phyloP scores from a whole-genome alignment of 2,329 filamentous ascomycete genomes.

The Colletotrichum limetticola region DNA sequence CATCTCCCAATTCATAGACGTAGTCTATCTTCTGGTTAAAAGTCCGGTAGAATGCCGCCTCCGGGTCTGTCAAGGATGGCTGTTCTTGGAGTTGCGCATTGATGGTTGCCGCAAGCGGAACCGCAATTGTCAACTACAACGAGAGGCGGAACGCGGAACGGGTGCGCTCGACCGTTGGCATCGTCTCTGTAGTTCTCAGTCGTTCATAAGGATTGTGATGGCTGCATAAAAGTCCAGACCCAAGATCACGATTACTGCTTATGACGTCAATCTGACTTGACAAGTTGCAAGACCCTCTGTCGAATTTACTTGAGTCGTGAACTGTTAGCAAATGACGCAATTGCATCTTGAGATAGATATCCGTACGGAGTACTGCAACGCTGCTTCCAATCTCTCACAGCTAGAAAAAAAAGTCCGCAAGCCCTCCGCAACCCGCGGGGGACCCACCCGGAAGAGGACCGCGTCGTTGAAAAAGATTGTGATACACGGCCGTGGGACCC shows the following conservation, averaged over 20 bases:
- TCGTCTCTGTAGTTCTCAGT: background rate
- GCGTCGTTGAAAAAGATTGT: constrained; percentile 24
- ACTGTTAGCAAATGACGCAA: constrained; percentile 16
- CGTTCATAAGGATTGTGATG: background rate
- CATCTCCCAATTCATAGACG: constrained; percentile 15
- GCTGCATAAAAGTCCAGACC: background rate
- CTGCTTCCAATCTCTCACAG: constrained; percentile 17
- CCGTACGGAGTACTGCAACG: background rate
- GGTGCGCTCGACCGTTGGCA: background rate
- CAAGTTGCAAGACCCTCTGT: constrained; percentile 5
- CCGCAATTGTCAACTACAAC: background rate
- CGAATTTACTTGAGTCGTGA: constrained; percentile 23
- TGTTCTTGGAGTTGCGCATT: background rate
- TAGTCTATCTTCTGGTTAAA: background rate
- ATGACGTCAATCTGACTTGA: constrained; percentile 11
- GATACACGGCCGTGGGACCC: constrained; percentile 29
- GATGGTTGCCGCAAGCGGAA: constrained; percentile 8
- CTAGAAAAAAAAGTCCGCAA: background rate
- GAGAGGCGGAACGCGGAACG: background rate
- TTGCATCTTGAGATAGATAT: constrained; percentile 3
- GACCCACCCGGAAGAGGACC: constrained; percentile 22
- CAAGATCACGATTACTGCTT: background rate
- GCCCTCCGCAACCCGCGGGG: constrained; percentile 12
- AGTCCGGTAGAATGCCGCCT: constrained; percentile 1
- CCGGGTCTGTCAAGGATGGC: background rate